phyloP scores from a whole-genome alignment of 495 filamentous ascomycete genomes.

The Penicillium malachiteum region DNA sequence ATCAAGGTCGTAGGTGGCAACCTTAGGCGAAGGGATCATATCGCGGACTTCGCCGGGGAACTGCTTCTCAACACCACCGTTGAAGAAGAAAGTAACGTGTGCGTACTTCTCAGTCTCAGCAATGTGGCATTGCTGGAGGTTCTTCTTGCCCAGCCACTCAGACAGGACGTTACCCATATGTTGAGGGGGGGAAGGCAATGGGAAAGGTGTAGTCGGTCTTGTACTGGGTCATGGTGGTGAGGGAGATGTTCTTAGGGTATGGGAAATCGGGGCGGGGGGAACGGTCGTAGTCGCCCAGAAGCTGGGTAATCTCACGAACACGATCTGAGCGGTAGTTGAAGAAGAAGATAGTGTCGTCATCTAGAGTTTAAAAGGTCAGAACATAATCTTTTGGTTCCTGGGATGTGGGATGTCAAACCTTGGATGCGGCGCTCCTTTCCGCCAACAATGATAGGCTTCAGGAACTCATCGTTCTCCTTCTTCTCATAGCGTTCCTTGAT shows the following conservation, averaged over 20 bases:
- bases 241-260: slow-evolving; percentile 84
- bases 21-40: slow-evolving; percentile 69
- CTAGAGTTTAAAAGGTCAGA: slow-evolving; percentile 38
- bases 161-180: slow-evolving; percentile 95
- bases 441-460: slow-evolving; percentile 94
- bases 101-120: slow-evolving; percentile 99
- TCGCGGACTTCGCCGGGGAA: slow-evolving; percentile 87
- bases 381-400: neutral
- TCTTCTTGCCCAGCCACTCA: slow-evolving; percentile 88
- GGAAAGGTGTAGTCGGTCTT: slow-evolving; percentile 93
- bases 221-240: slow-evolving; percentile 99
- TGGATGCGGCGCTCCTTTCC: slow-evolving; percentile 81
- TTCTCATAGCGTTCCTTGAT: slow-evolving; percentile 85
- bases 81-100: slow-evolving; percentile 99
- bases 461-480: slow-evolving; percentile 92
- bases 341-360: slow-evolving; percentile 94
- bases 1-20: slow-evolving; percentile 93
- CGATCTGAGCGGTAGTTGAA: slow-evolving; percentile 99
- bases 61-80: slow-evolving; percentile 95
- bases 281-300: slow-evolving; percentile 87
- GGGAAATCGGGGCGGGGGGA: slow-evolving; percentile 88
- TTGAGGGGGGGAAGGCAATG: slow-evolving; percentile 91
- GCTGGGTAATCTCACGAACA: slow-evolving; percentile 93
- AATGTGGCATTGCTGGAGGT: slow-evolving; percentile 87
- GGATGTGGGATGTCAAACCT: slow-evolving; percentile 49